A percentile compares a stretch with the other conserved stretches of the same genome.
Evolutionary conservation across 106 monocot genomes (phyloP).

Genomic region (Acanthochlamys bracteata): DNA sequence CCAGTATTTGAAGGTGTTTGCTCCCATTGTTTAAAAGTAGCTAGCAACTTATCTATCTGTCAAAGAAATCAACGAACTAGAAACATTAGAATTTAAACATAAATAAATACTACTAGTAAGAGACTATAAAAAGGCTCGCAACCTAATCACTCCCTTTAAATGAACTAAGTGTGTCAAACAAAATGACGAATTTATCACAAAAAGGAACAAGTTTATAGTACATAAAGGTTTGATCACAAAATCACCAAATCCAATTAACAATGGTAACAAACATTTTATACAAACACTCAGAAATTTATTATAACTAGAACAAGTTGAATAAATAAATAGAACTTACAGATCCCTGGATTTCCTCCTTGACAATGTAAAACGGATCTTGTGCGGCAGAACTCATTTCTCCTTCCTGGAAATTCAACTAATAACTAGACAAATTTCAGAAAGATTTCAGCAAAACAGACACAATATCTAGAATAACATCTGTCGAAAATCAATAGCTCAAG

Average conservation of each 20-base stretch:
- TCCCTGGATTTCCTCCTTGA: slow-evolving; percentile 21
- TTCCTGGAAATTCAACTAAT: background rate
- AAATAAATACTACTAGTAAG: background rate
- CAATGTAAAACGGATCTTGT: slow-evolving; percentile 23
- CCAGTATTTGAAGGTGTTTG: slow-evolving; percentile 44
- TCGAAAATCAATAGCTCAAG: no score
- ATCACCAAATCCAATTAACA: background rate
- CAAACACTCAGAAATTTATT: background rate
- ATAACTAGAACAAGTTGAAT: background rate
- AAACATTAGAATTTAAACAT: background rate
- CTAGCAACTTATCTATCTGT: slow-evolving; percentile 72
- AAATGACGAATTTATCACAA: no score
- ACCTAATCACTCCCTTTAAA: no score
- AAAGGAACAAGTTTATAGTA: no score
- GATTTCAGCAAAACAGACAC: no score
- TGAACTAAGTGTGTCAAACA: no score
- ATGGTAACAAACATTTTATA: background rate
- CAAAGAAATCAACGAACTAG: background rate
- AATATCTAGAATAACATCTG: no score
- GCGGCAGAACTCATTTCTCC: slow-evolving; percentile 13
- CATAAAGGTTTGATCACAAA: no score
- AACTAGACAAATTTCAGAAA: background rate
- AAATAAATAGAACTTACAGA: slow-evolving; percentile 4
- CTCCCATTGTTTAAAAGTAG: slow-evolving; percentile 49
- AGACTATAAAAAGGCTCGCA: no score